These are phyloP conservation scores for Saccharomycopsis hybrid DNA, from an alignment of 1,139 yeast genomes.

Conservation along the genomic window DNA sequence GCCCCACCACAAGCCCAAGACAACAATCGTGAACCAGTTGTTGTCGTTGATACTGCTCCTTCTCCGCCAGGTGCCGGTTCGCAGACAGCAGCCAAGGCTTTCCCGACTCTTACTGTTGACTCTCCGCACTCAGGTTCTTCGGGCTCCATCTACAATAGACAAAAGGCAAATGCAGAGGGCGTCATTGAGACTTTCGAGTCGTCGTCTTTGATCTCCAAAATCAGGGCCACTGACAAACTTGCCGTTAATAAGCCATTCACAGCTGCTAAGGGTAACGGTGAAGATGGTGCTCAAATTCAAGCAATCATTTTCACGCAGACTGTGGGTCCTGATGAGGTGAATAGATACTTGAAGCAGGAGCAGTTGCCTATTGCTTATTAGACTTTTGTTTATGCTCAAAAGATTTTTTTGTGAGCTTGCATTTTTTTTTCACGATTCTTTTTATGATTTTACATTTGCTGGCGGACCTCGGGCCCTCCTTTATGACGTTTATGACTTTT, in stretches of 20 bases:
- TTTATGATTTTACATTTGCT: no score
- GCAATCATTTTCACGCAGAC: background rate
- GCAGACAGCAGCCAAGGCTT: no score
- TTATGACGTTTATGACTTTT: background rate
- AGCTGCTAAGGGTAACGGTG: background rate
- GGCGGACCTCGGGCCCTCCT: background rate
- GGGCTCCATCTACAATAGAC: background rate
- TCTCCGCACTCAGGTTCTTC: background rate
- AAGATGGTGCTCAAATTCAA: background rate
- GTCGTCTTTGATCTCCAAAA: background rate
- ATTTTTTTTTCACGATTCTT: no score
- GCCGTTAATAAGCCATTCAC: background rate
- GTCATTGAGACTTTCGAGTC: background rate
- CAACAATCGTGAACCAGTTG: no score
- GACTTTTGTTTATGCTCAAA: no score
- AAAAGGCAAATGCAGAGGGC: background rate
- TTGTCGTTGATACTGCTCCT: no score
- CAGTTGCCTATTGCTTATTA: no score
- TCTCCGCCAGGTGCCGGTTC: no score
- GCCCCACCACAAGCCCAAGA: no score
- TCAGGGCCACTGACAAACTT: no score
- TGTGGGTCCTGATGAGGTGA: background rate
- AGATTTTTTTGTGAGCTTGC: no score
- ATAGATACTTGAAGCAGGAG: background rate
- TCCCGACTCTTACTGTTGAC: background rate